A percentile compares a stretch with the other conserved stretches of the same genome.
Conservation (phyloP, 2,329 filamentous ascomycete species). For the Pestalotiopsis sp. region DNA sequence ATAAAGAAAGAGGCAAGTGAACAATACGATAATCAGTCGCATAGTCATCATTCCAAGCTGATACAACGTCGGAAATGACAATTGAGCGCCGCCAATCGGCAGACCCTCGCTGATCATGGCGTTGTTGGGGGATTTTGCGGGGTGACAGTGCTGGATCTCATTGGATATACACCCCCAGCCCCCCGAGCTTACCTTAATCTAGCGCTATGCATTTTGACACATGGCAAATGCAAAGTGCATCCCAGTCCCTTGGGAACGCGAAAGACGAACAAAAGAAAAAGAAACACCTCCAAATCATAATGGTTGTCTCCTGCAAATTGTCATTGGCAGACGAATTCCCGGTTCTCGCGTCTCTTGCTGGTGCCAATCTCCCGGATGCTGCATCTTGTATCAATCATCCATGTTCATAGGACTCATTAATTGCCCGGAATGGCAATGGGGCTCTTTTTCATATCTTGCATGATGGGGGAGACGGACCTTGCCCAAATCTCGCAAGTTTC, state of each 20-base stretch:
- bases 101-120: not conserved
- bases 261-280: not conserved
- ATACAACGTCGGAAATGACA: not conserved
- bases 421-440: not conserved
- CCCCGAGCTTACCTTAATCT: not conserved
- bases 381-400: not conserved
- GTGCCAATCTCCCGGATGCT: conserved; percentile 4
- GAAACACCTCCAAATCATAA: not conserved
- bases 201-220: conserved; percentile 4
- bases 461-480: not conserved
- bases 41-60: not conserved
- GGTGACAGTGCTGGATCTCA: not conserved
- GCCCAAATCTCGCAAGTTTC: conserved; percentile 9
- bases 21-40: not conserved
- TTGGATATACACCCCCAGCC: not conserved
- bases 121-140: not conserved
- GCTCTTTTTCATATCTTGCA: conserved; percentile 8
- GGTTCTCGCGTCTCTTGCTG: not conserved
- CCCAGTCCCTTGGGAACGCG: not conserved
- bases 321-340: not conserved
- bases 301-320: not conserved
- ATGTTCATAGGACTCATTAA: not conserved
- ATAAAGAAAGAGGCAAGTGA: not conserved
- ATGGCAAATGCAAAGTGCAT: conserved; percentile 1
- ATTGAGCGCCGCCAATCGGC: not conserved